Percentiles rank a stretch among this genome's conserved stretches.
Conservation (phyloP, 2,329 filamentous ascomycete genomes). For the Balansia obtecta region DNA sequence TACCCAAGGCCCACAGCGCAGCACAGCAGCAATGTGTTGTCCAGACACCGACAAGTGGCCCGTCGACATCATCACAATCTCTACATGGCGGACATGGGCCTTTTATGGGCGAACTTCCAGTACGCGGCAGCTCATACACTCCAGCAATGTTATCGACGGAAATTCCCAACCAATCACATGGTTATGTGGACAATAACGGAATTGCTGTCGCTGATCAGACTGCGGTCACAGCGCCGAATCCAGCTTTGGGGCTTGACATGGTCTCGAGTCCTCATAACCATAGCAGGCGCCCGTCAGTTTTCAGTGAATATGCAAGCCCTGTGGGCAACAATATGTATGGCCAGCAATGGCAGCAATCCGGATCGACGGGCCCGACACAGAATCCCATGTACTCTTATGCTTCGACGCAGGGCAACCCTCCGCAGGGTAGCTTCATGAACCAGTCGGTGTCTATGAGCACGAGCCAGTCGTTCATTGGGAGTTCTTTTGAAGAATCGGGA, state of each 20-base stretch:
- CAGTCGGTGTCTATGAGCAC: constrained; percentile 20
- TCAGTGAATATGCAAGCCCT: constrained; percentile 34
- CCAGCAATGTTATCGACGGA: constrained; percentile 29
- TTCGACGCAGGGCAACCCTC: constrained; percentile 22
- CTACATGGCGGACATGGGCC: constrained; percentile 20
- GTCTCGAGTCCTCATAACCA: constrained; percentile 31
- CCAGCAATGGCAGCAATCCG: constrained; percentile 29
- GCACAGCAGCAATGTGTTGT: constrained; percentile 21
- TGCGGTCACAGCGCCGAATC: constrained; percentile 21
- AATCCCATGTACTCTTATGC: constrained; percentile 34
- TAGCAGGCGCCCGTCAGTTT: constrained; percentile 31
- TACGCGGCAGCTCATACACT: constrained; percentile 28
- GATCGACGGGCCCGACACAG: constrained; percentile 27
- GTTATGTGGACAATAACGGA: constrained; percentile 25
- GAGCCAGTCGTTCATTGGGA: constrained; percentile 20
- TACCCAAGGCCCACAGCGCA: constrained; percentile 16
- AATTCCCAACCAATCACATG: constrained; percentile 27
- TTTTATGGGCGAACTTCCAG: constrained; percentile 31
- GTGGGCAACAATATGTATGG: constrained; percentile 27
- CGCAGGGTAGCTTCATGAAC: constrained; percentile 19
- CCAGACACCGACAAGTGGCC: constrained; percentile 22
- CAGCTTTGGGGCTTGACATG: constrained; percentile 31
- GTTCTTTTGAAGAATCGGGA: constrained; percentile 22
- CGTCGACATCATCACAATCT: constrained; percentile 21
- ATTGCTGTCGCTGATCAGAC: constrained; percentile 23